Evolutionary conservation across 306 rosid species (phyloP), one percentile per base, ranked within the genome.

Genomic region (Castanea crenata): DNA sequence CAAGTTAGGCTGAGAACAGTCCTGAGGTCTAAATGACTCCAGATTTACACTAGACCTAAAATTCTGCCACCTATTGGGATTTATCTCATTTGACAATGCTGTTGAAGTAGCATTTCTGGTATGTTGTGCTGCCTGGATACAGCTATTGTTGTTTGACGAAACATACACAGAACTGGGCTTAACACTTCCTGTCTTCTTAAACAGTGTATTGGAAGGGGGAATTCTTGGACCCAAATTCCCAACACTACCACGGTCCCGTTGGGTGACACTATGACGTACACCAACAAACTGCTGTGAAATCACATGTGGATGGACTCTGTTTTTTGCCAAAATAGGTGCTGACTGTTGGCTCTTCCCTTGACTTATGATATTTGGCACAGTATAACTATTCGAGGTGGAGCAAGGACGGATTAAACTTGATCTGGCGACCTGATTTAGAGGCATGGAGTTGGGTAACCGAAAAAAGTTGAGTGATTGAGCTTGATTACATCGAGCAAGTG

Each of bases 301-400:
- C 44, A 70, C 10, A 71, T 41, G 74, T 0, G 77, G 75, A 5
- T 44, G 90, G 83, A 27, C 21, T 80, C 91, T 86, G 74, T 54
- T 83, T 68, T 81, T 84, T 21, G 65, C 64, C 52, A 78, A 69
- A 76, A 44, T 19, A 67, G 69, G 63, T 52, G 86, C 83, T 46
- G 83, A 35, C 21, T 57, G 82, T 55, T 55, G 84, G 80, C 44
- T 72, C 82, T 85, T 79, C 61, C 79, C 86, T 58, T 11, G 83
- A 82, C 57, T 82, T 75, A 79, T 79, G 77, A 80, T 63, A 57
- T 74, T 79, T 73, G 90, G 79, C 23, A 82, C 44, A 12, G 82
- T 29, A 49, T 3, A 21, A 74, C 61, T 75, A 74, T 80, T 15
- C 51, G 51, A 21, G 55, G 78, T n/a, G 38, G 85, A 61, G 75